These are phyloP conservation scores for Penicillium chermesinum DNA, from an alignment of 495 filamentous ascomycete genomes.

Conservation along the genomic window DNA sequence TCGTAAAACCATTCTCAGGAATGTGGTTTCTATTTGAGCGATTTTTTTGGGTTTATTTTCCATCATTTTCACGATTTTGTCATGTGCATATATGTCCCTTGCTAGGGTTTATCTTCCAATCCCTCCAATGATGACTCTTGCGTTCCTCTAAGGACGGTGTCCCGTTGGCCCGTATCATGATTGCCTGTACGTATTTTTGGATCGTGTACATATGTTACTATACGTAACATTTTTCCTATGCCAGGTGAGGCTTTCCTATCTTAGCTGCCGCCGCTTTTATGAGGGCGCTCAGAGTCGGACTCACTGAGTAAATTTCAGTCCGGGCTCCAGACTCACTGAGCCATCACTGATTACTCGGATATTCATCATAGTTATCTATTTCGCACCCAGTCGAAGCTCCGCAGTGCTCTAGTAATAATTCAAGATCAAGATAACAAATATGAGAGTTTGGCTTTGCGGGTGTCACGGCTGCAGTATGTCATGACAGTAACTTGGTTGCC, in stretches of 20 bases:
- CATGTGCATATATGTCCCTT: background rate
- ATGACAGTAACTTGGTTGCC: too few relatives aligned
- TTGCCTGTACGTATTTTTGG: too few relatives aligned
- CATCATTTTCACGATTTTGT: background rate
- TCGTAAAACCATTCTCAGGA: background rate
- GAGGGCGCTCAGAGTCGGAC: conserved; percentile 22
- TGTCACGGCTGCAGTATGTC: too few relatives aligned
- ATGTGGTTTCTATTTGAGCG: conserved; percentile 2
- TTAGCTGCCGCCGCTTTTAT: conserved; percentile 25
- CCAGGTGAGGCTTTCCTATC: conserved; percentile 19
- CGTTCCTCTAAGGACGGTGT: too few relatives aligned
- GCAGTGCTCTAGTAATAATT: too few relatives aligned
- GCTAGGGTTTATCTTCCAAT: too few relatives aligned
- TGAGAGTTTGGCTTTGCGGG: too few relatives aligned
- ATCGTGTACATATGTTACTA: background rate
- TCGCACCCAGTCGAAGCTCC: conserved; percentile 1
- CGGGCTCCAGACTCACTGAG: conserved; percentile 9
- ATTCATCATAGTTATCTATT: conserved; percentile 6
- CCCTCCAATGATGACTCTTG: too few relatives aligned
- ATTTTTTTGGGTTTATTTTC: too few relatives aligned
- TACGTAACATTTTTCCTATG: background rate
- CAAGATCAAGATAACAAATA: too few relatives aligned
- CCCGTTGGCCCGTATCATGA: too few relatives aligned
- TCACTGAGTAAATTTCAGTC: conserved; percentile 19
- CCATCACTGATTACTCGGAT: conserved; percentile 5